A percentile compares a stretch with the other conserved stretches of the same genome.
phyloP scores from a whole-genome alignment of 352 stramenopile species.

The Pythium chondricola region DNA sequence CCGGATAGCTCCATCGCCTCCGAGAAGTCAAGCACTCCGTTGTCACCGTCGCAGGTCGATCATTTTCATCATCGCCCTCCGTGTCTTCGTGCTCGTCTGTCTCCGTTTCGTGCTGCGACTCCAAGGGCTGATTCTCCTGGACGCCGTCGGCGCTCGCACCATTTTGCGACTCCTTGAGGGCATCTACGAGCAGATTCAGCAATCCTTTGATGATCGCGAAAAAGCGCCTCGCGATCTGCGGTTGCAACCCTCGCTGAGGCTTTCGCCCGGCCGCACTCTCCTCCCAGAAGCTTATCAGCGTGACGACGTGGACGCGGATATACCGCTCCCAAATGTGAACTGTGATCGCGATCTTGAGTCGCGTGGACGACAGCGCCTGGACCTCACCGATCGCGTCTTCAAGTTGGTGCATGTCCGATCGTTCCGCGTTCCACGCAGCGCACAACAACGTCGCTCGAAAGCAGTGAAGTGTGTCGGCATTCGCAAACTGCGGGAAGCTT shows the following conservation, averaged over 20 bases:
- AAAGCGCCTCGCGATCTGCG: conserved; percentile 67
- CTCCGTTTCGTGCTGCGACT: conserved; percentile 25
- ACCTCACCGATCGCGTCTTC: conserved; percentile 67
- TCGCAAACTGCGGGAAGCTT: conserved; percentile 54
- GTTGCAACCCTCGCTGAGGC: conserved; percentile 62
- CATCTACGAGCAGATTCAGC: conserved; percentile 32
- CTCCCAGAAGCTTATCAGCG: conserved; percentile 79
- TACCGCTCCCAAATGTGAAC: conserved; percentile 78
- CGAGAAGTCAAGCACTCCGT: conserved; percentile 40
- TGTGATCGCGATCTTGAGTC: conserved; percentile 54
- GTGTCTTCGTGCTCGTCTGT: conserved; percentile 22
- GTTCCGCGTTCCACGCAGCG: conserved; percentile 72
- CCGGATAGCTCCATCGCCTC: conserved; percentile 37
- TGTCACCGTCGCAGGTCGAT: conserved; percentile 20
- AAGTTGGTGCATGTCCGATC: conserved; percentile 80
- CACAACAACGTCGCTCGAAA: conserved; percentile 63
- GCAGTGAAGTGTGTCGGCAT: conserved; percentile 52
- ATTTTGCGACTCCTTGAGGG: conserved; percentile 11
- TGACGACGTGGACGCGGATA: conserved; percentile 74
- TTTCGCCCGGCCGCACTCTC: conserved; percentile 63
- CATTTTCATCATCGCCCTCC: conserved; percentile 17
- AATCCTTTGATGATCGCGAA: conserved; percentile 71
- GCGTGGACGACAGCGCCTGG: conserved; percentile 30
- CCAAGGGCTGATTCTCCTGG: conserved; percentile 6
- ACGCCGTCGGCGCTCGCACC: conserved; percentile 4